Conservation (phyloP, 768 basidiomycete genomes). For the Mycena crocata region DNA sequence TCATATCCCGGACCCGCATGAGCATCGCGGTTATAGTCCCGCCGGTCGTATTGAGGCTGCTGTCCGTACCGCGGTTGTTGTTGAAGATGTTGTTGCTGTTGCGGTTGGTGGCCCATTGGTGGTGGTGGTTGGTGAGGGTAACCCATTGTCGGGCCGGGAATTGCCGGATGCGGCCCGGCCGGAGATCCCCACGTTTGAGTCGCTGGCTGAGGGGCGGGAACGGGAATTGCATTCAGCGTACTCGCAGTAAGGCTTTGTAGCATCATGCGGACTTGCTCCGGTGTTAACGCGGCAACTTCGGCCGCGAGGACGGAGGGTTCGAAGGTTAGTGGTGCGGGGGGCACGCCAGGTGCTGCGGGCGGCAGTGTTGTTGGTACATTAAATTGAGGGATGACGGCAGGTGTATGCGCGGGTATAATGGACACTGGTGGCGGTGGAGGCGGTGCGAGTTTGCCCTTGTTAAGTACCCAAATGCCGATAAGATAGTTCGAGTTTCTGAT, state of each 20-base stretch:
- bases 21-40: slow-evolving; percentile 32
- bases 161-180: neutral
- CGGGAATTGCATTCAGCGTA: slow-evolving; percentile 46
- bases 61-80: slow-evolving; percentile 42
- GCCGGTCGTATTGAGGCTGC: slow-evolving; percentile 41
- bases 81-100: slow-evolving; percentile 21
- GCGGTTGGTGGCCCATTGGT: slow-evolving; percentile 15
- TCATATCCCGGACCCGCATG: slow-evolving; percentile 41
- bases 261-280: slow-evolving; percentile 80
- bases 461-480: slow-evolving; percentile 87
- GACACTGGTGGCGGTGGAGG: slow-evolving; percentile 45
- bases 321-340: slow-evolving; percentile 48
- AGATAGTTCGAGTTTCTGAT: slow-evolving; percentile 73
- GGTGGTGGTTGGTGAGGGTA: slow-evolving; percentile 24
- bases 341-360: slow-evolving; percentile 13
- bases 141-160: slow-evolving; percentile 31
- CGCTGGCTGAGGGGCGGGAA: slow-evolving; percentile 27
- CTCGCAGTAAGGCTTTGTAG: slow-evolving; percentile 66
- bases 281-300: slow-evolving; percentile 79
- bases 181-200: neutral
- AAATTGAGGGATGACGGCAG: slow-evolving; percentile 33
- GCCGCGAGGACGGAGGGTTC: slow-evolving; percentile 69
- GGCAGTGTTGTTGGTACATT: slow-evolving; percentile 36
- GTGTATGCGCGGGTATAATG: slow-evolving; percentile 25
- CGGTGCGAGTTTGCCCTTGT: slow-evolving; percentile 79